Conservation (phyloP, 495 filamentous ascomycete genomes). For the Ramalina peruviana region DNA sequence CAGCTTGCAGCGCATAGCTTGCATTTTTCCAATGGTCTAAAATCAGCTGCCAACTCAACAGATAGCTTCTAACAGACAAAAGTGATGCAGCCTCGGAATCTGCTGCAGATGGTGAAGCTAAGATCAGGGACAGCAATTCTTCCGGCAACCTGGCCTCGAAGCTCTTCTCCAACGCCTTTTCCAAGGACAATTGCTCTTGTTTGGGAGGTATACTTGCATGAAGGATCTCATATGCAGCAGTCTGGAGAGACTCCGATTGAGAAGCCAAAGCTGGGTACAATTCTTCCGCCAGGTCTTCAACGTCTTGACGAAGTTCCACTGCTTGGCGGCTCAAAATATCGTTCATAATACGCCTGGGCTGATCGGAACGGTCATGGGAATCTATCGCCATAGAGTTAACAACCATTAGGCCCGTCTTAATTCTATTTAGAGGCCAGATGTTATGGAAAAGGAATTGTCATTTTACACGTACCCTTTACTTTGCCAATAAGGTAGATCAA, state of each 20-base stretch:
- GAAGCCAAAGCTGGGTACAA: conserved; percentile 63
- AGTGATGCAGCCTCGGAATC: conserved; percentile 24
- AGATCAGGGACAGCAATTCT: conserved; percentile 55
- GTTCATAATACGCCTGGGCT: conserved; percentile 58
- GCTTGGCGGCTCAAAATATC: conserved; percentile 51
- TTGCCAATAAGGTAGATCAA: conserved; percentile 48
- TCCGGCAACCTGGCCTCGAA: conserved; percentile 48
- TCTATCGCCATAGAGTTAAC: conserved; percentile 20
- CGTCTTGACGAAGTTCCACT: conserved; percentile 39
- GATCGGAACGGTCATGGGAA: conserved; percentile 37
- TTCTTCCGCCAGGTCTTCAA: conserved; percentile 41
- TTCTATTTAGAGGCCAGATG: too few relatives aligned
- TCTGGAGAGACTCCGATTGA: conserved; percentile 59
- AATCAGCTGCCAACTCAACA: conserved; percentile 83
- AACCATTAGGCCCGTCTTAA: neutral
- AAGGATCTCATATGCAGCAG: conserved; percentile 66
- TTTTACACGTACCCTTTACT: conserved; percentile 10
- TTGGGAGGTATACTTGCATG: conserved; percentile 57
- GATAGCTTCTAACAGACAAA: conserved; percentile 55
- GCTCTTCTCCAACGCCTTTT: conserved; percentile 62
- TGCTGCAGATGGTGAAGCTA: conserved; percentile 31
- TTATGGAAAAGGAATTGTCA: neutral
- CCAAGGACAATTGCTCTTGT: conserved; percentile 75
- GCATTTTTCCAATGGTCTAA: conserved; percentile 76
- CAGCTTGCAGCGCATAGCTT: conserved; percentile 62